Evolutionary conservation across 331 rosid species (phyloP), one percentile per base, ranked within the genome.

Genomic region (Acacia concinna): DNA sequence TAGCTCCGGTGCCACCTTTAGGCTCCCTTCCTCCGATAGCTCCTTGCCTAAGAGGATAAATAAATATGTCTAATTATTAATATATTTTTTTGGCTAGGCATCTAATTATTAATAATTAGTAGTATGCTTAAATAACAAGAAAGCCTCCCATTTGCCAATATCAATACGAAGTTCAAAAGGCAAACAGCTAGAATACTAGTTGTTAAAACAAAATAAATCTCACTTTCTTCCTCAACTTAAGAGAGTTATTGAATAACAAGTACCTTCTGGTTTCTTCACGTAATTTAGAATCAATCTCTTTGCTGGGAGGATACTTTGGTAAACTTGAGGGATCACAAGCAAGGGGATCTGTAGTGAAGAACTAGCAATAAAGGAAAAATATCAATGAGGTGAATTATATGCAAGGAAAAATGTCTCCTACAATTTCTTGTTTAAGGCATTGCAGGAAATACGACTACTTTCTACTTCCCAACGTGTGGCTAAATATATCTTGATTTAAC

Each of bases 251-350:
- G 35, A 49, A 76, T 40, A 77, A 30, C 32, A 68, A n/a, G 79
- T 91, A 95, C 99, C 97, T 91, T 85, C 91, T 85, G 40, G 86
- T 89, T 86, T 83, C 92, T 81, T 82, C 97, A 38, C 91, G 90
- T 84, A 91, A 76, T 78, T 95, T 95, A 18, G 96, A 88, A 54
- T 95, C 96, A 64, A 95, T 95, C 83, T 95, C 99, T 83, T 95
- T 95, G 92, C 92, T 87, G 34, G 98, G 97, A 79, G 94, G 91
- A 86, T 95, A 95, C 82, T 89, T 89, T 38, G 99, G 98, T 78
- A 93, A 88, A 78, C 82, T 93, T 86, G 97, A 93, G 77, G 99
- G 94, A 78, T 95, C 97, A 84, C 97, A 91, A 43, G 99, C 89
- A 49, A 93, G 81, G 62, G 99, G 99, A 28, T 88, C 86, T 31